phyloP scores from a whole-genome alignment of 306 rosid species.

The Rubus idaeus region DNA sequence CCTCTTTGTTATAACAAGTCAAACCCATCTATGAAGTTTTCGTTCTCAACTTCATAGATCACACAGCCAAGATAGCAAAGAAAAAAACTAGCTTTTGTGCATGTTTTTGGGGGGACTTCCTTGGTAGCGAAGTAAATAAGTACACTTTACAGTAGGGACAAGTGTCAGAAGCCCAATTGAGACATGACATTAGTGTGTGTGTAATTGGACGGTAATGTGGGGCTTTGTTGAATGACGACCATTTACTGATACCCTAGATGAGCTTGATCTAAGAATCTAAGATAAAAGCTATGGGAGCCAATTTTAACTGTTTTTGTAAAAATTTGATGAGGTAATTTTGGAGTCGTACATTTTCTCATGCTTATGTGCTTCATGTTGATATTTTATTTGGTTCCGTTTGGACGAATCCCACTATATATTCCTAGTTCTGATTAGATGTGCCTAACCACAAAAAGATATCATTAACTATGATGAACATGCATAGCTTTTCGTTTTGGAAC shows the following conservation, averaged over 20 bases:
- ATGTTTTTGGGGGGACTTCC: conserved; percentile 15
- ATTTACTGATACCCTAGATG: neutral
- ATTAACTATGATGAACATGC: neutral
- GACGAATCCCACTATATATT: neutral
- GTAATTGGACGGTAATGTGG: neutral
- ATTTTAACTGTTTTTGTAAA: neutral
- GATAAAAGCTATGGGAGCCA: neutral
- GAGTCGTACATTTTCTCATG: neutral
- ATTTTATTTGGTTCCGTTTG: neutral
- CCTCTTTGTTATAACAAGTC: too few relatives aligned
- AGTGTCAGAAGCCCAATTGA: neutral
- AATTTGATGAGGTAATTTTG: neutral
- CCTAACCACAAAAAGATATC: neutral
- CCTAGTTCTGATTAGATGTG: neutral
- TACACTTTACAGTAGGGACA: neutral
- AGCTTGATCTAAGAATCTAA: neutral
- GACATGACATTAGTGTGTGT: neutral
- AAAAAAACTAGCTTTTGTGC: too few relatives aligned
- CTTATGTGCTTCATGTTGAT: neutral
- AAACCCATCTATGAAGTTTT: too few relatives aligned
- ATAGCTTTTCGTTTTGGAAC: neutral
- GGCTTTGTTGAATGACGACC: neutral
- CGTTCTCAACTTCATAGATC: too few relatives aligned
- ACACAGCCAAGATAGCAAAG: too few relatives aligned
- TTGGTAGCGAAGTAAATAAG: conserved; percentile 29